Evolutionary conservation across 106 monocot species (phyloP), one percentile per base, ranked within the genome.

Genomic region (Gastrodia elata): DNA sequence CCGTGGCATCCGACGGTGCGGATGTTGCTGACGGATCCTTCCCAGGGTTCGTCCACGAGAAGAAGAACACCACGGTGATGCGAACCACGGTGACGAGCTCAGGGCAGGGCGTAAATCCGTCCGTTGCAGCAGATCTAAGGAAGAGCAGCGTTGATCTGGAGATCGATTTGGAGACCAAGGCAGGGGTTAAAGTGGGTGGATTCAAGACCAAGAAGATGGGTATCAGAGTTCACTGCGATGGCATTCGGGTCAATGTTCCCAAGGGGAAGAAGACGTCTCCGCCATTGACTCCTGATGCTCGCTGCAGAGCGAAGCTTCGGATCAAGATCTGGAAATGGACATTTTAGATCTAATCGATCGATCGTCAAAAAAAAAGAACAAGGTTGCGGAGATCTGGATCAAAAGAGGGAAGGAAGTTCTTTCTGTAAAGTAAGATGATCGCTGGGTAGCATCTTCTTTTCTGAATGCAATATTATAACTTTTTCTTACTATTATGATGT

Each of bases 301-400:
- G 61, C 64, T 91, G 91, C 69, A 79, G 80, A 56, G 91, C 83
- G 20, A 81, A 87, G 83, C 80, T 91, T 18, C 64, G 81, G 71
- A 38, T 91, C 65, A 91, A 91, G 87, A 83, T 91, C 83, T 91
- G 85, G 85, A 87, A 85, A 34, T 91, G 91, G 89, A 86, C 86
- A 25, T 22, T 91, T 71, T 89, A 80, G 77, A 37, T 65, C 30
- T 14, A 64, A 52, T 61, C 32, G 61, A 0, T 61, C 61, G 28
- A 11, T 59, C 11, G 3, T 59, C 11, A n/a, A 18, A 8, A 27
- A 11, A 8, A 57, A 57, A 57, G 57, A 57, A 57, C 26, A 57
- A 57, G 26, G 57, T 57, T 57, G 25, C 57, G 26, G 25, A 32
- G 61, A 61, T 61, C 61, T 61, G 13, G 61, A 61, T 61, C 61